A percentile compares a stretch with the other conserved stretches of the same genome.
Conservation (phyloP, 2,329 filamentous ascomycete genomes). For the Phyllosticta citribraziliensis region DNA sequence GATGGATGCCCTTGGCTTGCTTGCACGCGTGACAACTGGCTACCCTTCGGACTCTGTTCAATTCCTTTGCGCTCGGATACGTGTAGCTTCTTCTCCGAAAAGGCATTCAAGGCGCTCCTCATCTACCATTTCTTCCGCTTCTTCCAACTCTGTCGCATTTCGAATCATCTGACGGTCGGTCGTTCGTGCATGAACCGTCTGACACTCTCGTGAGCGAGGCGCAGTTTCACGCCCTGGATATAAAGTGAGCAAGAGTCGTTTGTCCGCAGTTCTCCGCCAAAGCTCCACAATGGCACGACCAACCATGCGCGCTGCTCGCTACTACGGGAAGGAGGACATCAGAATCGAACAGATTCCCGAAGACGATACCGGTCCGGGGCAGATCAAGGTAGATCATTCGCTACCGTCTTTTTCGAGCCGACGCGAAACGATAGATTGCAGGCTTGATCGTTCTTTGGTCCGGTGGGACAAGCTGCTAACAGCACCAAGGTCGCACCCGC, state of each 20-base stretch:
- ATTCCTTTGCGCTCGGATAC: not conserved
- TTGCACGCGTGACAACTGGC: not conserved
- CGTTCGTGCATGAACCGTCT: not conserved
- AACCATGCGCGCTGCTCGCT: conserved; percentile 44
- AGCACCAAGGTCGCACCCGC: conserved; percentile 21
- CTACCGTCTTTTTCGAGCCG: not conserved
- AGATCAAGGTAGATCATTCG: conserved; percentile 33
- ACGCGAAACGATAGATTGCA: not conserved
- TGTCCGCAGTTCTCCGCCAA: not conserved
- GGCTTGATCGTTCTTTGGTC: not conserved
- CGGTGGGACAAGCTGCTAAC: not conserved
- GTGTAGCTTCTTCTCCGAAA: not conserved
- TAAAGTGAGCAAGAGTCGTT: not conserved
- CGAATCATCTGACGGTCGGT: not conserved
- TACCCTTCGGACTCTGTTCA: not conserved
- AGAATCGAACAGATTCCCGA: conserved; percentile 43
- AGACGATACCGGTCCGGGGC: conserved; percentile 38
- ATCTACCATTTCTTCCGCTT: not conserved
- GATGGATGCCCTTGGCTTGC: not conserved
- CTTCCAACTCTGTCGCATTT: not conserved
- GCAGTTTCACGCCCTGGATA: not conserved
- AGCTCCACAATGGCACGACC: not conserved
- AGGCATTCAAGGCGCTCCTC: not conserved
- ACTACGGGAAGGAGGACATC: conserved; percentile 47
- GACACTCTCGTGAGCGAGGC: not conserved